Evolutionary conservation across 495 filamentous ascomycete species (phyloP).

Genomic region (Daldinia childiae): DNA sequence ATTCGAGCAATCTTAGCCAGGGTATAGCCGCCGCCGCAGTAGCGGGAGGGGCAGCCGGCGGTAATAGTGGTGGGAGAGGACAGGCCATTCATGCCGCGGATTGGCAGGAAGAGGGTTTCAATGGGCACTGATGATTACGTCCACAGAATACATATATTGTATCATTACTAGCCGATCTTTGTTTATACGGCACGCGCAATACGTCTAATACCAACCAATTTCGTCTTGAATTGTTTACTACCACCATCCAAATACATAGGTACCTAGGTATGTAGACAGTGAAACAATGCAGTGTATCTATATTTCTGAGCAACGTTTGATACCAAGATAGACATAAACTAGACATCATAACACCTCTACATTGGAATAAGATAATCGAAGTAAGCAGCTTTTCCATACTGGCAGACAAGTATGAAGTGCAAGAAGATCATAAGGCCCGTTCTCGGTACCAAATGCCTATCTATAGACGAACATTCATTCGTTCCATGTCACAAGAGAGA

Average conservation of each 20-base stretch:
- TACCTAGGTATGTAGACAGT: neutral
- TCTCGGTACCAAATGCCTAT: constrained; percentile 6
- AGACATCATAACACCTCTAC: neutral
- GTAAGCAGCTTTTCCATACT: neutral
- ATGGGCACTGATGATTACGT: constrained; percentile 43
- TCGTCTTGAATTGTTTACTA: constrained; percentile 5
- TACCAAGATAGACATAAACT: neutral
- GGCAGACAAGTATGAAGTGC: constrained; percentile 4
- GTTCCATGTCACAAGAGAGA: constrained; percentile 24
- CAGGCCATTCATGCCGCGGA: constrained; percentile 40
- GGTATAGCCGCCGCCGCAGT: constrained; percentile 47
- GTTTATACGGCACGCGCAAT: constrained; percentile 30
- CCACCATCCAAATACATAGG: neutral
- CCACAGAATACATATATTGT: constrained; percentile 25
- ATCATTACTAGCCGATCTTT: constrained; percentile 35
- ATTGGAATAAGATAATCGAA: constrained; percentile 1
- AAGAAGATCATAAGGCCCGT: constrained; percentile 21
- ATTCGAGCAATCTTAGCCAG: constrained; percentile 48
- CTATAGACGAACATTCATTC: constrained; percentile 28
- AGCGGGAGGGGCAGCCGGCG: constrained; percentile 40
- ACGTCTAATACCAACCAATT: constrained; percentile 29
- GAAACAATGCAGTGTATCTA: constrained; percentile 1
- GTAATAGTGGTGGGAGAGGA: constrained; percentile 29
- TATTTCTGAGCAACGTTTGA: neutral
- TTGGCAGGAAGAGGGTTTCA: constrained; percentile 55